These are phyloP conservation scores for Penicillium rolfsii DNA, from an alignment of 2,329 filamentous ascomycete species.

Conservation along the genomic window DNA sequence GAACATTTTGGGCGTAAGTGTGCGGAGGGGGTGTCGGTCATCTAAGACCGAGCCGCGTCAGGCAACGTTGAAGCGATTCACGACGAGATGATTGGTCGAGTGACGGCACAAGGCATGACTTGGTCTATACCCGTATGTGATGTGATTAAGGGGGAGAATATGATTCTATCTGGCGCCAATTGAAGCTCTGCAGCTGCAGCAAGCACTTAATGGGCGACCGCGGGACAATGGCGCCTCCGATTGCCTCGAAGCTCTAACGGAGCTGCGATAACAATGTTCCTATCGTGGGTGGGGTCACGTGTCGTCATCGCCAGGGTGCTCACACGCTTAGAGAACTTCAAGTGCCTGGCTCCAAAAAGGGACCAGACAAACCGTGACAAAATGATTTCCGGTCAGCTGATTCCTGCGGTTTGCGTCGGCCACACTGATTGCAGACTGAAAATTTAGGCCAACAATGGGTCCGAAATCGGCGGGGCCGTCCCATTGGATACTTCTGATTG, in stretches of 20 bases:
- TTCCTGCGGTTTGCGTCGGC: constrained; percentile 18
- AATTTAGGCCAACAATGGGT: constrained; percentile 6
- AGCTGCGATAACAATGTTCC: constrained; percentile 14
- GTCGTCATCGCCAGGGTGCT: background rate
- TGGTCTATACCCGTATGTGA: background rate
- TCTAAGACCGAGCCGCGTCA: constrained; percentile 2
- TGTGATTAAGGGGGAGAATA: background rate
- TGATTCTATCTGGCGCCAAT: background rate
- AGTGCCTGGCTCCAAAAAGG: background rate
- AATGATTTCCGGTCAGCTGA: constrained; percentile 13
- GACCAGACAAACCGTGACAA: background rate
- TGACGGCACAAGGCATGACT: constrained; percentile 5
- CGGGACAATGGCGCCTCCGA: background rate
- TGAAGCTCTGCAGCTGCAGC: background rate
- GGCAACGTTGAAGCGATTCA: constrained; percentile 17
- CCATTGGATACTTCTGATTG: constrained; percentile 16
- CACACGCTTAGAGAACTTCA: background rate
- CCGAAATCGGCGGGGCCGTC: constrained; percentile 27
- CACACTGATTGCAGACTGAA: background rate
- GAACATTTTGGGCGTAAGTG: constrained; percentile 68
- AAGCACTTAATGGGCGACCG: constrained; percentile 1
- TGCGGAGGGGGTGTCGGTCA: constrained; percentile 1
- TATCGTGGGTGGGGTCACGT: constrained; percentile 16
- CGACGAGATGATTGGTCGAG: constrained; percentile 10
- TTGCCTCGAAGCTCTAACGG: constrained; percentile 1